Evolutionary conservation across 257 asterid genomes (phyloP).

Genomic region (Solanum stenotomum): DNA sequence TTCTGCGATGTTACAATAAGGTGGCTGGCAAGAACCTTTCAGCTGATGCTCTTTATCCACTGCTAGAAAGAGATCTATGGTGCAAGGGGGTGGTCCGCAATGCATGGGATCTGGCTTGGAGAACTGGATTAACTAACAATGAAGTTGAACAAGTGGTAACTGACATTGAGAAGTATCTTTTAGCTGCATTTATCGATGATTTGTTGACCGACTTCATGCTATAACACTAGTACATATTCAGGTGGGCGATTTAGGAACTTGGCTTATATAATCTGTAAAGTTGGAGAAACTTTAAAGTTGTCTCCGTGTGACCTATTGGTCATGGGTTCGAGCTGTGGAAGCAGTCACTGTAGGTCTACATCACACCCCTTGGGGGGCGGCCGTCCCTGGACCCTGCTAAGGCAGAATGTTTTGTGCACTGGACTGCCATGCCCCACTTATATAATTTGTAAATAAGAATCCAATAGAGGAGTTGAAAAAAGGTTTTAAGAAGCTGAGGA

Average conservation of each 20-base stretch:
- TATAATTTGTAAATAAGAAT: not conserved
- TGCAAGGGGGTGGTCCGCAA: conserved; percentile 21
- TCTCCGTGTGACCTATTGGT: not conserved
- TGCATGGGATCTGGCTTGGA: conserved; percentile 38
- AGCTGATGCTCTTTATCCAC: conserved; percentile 14
- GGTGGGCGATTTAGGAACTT: not conserved
- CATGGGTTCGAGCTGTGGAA: not conserved
- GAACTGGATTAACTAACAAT: conserved; percentile 10
- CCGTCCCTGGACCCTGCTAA: not conserved
- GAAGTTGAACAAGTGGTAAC: conserved; percentile 28
- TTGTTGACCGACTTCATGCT: conserved; percentile 9
- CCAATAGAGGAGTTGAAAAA: not conserved
- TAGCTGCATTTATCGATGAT: conserved; percentile 32
- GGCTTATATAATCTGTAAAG: not conserved
- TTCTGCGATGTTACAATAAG: conserved; percentile 8
- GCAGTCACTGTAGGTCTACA: not conserved
- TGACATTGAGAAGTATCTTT: conserved; percentile 26
- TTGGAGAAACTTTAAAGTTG: not conserved
- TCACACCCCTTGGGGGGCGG: not conserved
- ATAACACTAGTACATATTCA: not conserved
- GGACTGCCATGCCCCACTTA: not conserved
- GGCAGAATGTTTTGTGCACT: not conserved
- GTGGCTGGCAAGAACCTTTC: not conserved
- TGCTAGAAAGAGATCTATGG: conserved; percentile 33
- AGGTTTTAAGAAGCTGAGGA: not conserved